Percentiles rank a stretch among this genome's conserved stretches.
phyloP scores from a whole-genome alignment of 2,329 filamentous ascomycete genomes.

The Emergomyces pasteurianus region DNA sequence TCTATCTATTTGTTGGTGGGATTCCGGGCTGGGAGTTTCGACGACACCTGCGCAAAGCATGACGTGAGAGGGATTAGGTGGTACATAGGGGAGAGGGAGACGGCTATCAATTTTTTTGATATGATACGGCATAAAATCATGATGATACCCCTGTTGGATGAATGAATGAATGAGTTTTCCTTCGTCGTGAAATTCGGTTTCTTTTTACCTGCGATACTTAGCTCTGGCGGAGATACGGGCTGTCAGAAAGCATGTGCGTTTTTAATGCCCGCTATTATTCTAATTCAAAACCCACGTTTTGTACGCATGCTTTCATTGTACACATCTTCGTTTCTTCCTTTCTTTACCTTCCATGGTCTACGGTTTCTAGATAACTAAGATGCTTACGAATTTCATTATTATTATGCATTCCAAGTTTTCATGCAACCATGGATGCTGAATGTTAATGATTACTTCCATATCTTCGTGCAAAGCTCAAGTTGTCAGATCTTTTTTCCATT shows the following conservation, averaged over 20 bases:
- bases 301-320: too few species aligned
- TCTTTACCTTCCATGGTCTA: neutral
- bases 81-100: neutral
- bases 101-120: neutral
- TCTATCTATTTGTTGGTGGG: neutral
- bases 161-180: too few species aligned
- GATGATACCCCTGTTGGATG: neutral
- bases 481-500: neutral
- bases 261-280: neutral
- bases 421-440: neutral
- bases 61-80: neutral
- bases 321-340: too few species aligned
- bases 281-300: neutral
- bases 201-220: neutral
- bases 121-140: neutral
- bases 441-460: neutral
- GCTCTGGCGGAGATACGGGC: neutral
- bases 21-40: neutral
- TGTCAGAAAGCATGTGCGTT: neutral
- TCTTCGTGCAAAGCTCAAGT: neutral
- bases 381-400: neutral
- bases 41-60: neutral
- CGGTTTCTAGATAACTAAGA: neutral
- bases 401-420: neutral
- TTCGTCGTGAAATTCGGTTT: neutral